phyloP scores from a whole-genome alignment of 192 early-diverging fungal species.

The Backusella westeae region DNA sequence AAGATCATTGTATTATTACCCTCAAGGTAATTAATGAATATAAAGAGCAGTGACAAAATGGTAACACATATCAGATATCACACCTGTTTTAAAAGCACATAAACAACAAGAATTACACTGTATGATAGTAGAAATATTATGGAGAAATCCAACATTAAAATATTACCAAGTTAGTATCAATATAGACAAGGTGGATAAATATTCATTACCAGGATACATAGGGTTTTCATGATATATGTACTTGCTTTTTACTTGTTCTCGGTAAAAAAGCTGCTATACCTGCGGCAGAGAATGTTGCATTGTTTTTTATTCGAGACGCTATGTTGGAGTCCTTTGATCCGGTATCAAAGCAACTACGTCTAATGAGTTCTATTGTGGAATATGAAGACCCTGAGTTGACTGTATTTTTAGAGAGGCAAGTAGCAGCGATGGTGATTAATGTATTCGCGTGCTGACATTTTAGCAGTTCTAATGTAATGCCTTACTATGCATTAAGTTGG shows the following conservation, averaged over 20 bases:
- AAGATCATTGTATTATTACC: slow-evolving; percentile 39
- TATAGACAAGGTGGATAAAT: slow-evolving; percentile 7
- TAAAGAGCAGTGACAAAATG: background rate
- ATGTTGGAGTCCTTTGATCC: slow-evolving; percentile 55
- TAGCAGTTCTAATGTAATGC: slow-evolving; percentile 43
- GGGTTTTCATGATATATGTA: slow-evolving; percentile 46
- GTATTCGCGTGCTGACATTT: background rate
- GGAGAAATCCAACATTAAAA: slow-evolving; percentile 57
- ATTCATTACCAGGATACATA: slow-evolving; percentile 40
- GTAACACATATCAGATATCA: slow-evolving; percentile 19
- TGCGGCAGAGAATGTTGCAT: slow-evolving; percentile 51
- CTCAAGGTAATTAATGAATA: slow-evolving; percentile 27
- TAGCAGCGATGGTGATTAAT: background rate
- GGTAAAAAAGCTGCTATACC: slow-evolving; percentile 50
- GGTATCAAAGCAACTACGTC: slow-evolving; percentile 43
- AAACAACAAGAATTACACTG: slow-evolving; percentile 48
- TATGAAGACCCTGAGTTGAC: slow-evolving; percentile 49
- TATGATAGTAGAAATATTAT: slow-evolving; percentile 48
- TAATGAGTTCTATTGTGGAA: slow-evolving; percentile 45
- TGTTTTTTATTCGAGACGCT: slow-evolving; percentile 54
- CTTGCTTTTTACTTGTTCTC: slow-evolving; percentile 52
- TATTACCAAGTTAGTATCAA: slow-evolving; percentile 59
- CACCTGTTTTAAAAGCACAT: slow-evolving; percentile 35
- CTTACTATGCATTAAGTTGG: slow-evolving; percentile 71
- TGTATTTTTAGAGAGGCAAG: slow-evolving; percentile 42